These are phyloP conservation scores for Arabidopsis thaliana DNA, from an alignment of 345 rosid genomes.

Conservation along the genomic window DNA sequence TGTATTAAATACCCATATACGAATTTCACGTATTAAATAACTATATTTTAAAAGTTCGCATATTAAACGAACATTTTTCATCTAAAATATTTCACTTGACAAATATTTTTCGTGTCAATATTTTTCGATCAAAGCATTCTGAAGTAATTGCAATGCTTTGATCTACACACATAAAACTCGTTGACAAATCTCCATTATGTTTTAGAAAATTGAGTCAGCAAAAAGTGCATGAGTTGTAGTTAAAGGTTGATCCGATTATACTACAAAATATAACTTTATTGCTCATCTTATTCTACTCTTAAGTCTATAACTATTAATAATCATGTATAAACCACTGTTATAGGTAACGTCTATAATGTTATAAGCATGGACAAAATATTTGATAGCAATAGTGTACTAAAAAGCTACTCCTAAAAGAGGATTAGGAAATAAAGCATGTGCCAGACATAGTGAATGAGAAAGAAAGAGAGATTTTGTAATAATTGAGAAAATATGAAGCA, in stretches of 20 bases:
- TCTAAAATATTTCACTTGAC: no score
- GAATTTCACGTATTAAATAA: no score
- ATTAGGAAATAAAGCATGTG: constrained; percentile 37
- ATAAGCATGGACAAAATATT: constrained; percentile 1
- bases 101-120: no score
- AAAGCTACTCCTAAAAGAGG: constrained; percentile 40
- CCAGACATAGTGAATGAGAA: constrained; percentile 22
- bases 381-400: constrained; percentile 28
- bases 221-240: background rate
- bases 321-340: background rate
- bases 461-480: constrained; percentile 33
- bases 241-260: background rate
- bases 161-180: background rate
- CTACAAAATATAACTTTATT: background rate
- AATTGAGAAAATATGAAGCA: constrained; percentile 40
- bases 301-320: background rate
- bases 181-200: background rate
- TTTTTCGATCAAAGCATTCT: background rate
- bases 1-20: no score
- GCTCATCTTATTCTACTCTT: background rate
- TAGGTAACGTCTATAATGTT: constrained; percentile 5
- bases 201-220: background rate
- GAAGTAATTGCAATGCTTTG: background rate
- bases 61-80: background rate
- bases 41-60: background rate